phyloP scores from a whole-genome alignment of 2,329 filamentous ascomycete genomes.

The Lithohypha guttulata region DNA sequence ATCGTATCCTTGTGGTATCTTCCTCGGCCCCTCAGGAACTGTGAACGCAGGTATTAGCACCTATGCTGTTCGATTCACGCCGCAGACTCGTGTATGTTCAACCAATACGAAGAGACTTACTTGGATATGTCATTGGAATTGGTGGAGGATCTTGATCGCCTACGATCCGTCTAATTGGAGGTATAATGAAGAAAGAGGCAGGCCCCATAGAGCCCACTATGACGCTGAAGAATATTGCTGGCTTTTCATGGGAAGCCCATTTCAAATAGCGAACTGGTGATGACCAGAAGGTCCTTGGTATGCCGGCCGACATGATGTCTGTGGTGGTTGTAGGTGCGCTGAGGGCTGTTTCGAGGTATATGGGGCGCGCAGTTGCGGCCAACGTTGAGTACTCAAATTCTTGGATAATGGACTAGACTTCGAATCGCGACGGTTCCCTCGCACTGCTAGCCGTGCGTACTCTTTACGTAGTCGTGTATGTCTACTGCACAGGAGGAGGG shows the following conservation, averaged over 20 bases:
- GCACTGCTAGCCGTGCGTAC: too few species aligned
- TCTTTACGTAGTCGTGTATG: too few species aligned
- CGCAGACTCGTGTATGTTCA: too few species aligned
- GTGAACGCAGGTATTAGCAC: too few species aligned
- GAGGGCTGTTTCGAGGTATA: too few species aligned
- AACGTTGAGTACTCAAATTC: too few species aligned
- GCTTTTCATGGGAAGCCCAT: constrained; percentile 80
- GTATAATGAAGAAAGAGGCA: constrained; percentile 56
- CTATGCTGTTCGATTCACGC: too few species aligned
- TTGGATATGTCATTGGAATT: constrained; percentile 83
- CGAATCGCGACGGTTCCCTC: too few species aligned
- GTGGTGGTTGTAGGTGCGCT: background rate
- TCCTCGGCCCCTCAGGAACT: constrained; percentile 38
- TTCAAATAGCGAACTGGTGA: constrained; percentile 72
- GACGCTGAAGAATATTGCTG: constrained; percentile 82
- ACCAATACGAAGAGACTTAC: too few species aligned
- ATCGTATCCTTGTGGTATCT: constrained; percentile 37
- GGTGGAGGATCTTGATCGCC: constrained; percentile 62
- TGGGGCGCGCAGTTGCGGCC: too few species aligned
- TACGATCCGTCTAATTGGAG: constrained; percentile 59
- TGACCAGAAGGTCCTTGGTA: constrained; percentile 65
- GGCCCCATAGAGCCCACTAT: constrained; percentile 65
- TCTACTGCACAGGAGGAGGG: too few species aligned
- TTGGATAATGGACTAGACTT: too few species aligned
- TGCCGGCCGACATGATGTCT: constrained; percentile 36